Evolutionary conservation across 768 basidiomycete genomes (phyloP).

Genomic region (Leucocoprinus sp.): DNA sequence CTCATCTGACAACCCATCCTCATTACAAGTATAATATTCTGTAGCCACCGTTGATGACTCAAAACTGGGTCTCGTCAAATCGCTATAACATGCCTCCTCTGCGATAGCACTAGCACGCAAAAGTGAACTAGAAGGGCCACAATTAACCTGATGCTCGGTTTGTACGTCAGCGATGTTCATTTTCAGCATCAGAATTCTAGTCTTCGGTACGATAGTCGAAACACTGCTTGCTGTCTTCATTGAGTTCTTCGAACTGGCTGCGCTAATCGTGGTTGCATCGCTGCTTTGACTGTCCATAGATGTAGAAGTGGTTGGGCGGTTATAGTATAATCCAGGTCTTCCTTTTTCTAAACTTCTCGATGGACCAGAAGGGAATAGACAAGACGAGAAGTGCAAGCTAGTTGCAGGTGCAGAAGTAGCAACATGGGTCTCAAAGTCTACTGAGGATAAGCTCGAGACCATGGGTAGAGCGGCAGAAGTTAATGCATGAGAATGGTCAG

Average conservation of each 20-base stretch:
- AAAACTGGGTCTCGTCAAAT: neutral
- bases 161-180: neutral
- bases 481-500: neutral
- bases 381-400: neutral
- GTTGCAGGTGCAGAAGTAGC: neutral
- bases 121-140: neutral
- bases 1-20: neutral
- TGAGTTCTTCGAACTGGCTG: neutral
- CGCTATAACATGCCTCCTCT: neutral
- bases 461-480: neutral
- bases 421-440: neutral
- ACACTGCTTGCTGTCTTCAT: slow-evolving; percentile 1
- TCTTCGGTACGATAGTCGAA: slow-evolving; percentile 2
- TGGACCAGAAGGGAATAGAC: neutral
- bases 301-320: slow-evolving; percentile 1
- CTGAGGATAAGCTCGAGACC: neutral
- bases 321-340: neutral
- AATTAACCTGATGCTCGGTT: neutral
- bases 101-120: neutral
- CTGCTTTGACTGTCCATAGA: neutral
- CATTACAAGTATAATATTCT: slow-evolving; percentile 7
- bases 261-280: neutral
- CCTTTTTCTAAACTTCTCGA: neutral
- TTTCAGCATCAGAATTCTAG: too few species aligned
- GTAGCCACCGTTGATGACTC: slow-evolving; percentile 2